Base-by-base conservation (phyloP, 768 basidiomycete species). In the Chalciporus pseudorubinellus region DNA sequence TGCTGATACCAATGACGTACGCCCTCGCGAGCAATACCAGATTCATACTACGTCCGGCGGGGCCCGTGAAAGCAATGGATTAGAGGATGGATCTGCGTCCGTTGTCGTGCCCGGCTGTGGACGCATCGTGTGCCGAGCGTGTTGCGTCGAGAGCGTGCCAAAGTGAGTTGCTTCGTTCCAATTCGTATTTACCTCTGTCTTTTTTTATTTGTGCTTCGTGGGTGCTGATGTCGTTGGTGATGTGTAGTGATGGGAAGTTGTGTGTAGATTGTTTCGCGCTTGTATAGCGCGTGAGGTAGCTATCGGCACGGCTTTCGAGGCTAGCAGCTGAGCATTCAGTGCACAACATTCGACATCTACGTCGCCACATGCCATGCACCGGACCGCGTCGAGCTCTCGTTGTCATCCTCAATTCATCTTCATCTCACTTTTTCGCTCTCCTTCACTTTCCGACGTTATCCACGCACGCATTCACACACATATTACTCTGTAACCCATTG, bases 131-230 rank as follows among this genome's bases (percentile, higher is more conserved):
- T 73, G 72, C 46, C 59, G 65, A 16, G 58, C 59, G 28, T 73
- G 72, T 33, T 72, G 70, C 21, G 49, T 72, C 31, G 72, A 73
- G 57, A 72, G 65, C 45, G 58, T 65, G 3, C 51, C 54, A 44
- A 70, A 71, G 72, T 74, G 48, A 58, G 72, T 60, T 10, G 7
- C 22, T n/a, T 14, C 18, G 1, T 1, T 36, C 9, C 20, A 6
- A 44, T 42, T 22, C 14, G 14, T 4, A 5, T 36, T n/a, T 6
- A 16, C 6, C 7, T 16, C 34, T 16, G 26, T 36, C 13, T 22
- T 20, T 5, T 44, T 42, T 22, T 4, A 4, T 5, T 14, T 33
- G 22, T 7, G 8, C 12, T 48, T 44, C 40, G 36, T 19, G 38
- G 39, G 31, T 11, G 46, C 56, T 67, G 48, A 62, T 44, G 41